Percentiles rank a stretch among this genome's conserved stretches.
Conservation (phyloP, 1,284 basidiomycete genomes). For the Bjerkandera adusta region DNA sequence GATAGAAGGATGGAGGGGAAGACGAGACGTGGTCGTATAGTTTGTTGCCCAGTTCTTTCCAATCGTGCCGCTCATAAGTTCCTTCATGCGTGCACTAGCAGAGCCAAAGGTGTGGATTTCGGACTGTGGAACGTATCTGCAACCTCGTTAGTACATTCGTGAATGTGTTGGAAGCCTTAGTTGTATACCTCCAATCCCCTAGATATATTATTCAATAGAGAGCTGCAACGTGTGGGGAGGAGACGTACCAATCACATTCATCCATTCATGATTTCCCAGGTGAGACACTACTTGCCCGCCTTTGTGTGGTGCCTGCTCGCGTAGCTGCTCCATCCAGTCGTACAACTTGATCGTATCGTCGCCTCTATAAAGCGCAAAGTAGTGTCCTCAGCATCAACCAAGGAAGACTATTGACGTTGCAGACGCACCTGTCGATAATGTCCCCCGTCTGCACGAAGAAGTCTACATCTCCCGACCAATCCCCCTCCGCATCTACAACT, state of each 20-base stretch:
- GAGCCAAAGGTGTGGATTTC: slow-evolving; percentile 82
- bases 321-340: slow-evolving; percentile 76
- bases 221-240: neutral
- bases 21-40: slow-evolving; percentile 80
- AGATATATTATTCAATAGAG: too few relatives aligned
- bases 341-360: slow-evolving; percentile 86
- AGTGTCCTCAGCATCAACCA: neutral
- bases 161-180: slow-evolving; percentile 3
- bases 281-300: slow-evolving; percentile 78
- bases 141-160: slow-evolving; percentile 11
- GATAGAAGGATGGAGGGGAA: slow-evolving; percentile 72
- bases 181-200: too few relatives aligned
- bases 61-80: slow-evolving; percentile 74
- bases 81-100: slow-evolving; percentile 65
- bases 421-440: slow-evolving; percentile 77
- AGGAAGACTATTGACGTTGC: slow-evolving; percentile 6
- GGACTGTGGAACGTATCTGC: slow-evolving; percentile 79
- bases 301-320: slow-evolving; percentile 64
- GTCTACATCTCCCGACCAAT: slow-evolving; percentile 80
- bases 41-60: slow-evolving; percentile 84
- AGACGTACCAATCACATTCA: slow-evolving; percentile 79
- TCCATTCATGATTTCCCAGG: slow-evolving; percentile 90
- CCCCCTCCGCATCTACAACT: slow-evolving; percentile 63
- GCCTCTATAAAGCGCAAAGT: slow-evolving; percentile 43
- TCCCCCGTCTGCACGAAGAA: slow-evolving; percentile 92